phyloP scores from a whole-genome alignment of 1,139 yeast genomes.

The Protomyces gravidus region DNA sequence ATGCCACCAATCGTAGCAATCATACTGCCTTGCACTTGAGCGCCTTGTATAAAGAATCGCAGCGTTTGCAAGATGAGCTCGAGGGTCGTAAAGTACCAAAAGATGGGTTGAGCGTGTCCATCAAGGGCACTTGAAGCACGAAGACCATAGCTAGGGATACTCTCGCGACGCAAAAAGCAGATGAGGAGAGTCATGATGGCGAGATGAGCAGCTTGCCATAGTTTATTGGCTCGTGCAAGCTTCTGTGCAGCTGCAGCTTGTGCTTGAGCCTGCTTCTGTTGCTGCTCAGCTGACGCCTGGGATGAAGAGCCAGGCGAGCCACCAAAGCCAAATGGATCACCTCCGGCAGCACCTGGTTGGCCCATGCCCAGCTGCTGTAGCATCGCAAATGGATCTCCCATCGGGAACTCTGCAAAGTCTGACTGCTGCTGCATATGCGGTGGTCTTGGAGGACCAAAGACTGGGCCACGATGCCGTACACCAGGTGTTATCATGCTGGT shows the following conservation, averaged over 20 bases:
- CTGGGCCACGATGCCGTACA: not conserved
- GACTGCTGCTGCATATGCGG: not conserved
- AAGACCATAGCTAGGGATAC: not conserved
- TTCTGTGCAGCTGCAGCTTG: not conserved
- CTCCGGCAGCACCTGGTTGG: constrained; percentile 8
- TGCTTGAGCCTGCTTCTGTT: not conserved
- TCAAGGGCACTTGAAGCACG: constrained; percentile 40
- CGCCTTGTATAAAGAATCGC: constrained; percentile 32
- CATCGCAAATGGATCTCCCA: constrained; percentile 20
- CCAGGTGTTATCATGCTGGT: not conserved
- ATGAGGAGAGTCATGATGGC: constrained; percentile 2
- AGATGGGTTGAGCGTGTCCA: constrained; percentile 51
- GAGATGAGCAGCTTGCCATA: not conserved
- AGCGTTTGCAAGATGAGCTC: constrained; percentile 36
- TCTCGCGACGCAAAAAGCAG: not conserved
- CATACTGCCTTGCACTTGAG: constrained; percentile 36
- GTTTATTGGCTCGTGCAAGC: not conserved
- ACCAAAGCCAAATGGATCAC: constrained; percentile 5
- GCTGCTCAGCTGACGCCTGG: not conserved
- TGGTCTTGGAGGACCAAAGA: not conserved
- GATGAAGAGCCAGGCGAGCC: not conserved
- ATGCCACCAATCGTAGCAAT: constrained; percentile 33
- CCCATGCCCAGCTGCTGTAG: constrained; percentile 13
- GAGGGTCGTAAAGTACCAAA: constrained; percentile 39
- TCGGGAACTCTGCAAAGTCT: not conserved